phyloP scores from a whole-genome alignment of 192 early-diverging fungal species.

The Coemansia sp. region DNA sequence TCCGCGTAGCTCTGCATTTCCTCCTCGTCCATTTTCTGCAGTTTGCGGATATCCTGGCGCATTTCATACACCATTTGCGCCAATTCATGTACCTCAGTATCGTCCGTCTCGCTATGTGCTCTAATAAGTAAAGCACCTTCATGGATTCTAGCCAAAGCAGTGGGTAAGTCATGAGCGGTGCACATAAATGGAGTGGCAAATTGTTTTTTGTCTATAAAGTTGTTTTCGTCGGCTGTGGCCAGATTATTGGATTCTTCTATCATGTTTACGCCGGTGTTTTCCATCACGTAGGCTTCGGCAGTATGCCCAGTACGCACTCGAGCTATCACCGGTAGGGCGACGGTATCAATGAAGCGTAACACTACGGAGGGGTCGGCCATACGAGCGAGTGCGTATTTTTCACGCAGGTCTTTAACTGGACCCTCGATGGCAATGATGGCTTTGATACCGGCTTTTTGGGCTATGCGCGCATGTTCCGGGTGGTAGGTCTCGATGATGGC shows the following conservation, averaged over 20 bases:
- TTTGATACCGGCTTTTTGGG: neutral
- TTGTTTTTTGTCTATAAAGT: neutral
- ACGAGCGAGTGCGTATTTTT: neutral
- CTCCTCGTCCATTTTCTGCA: neutral
- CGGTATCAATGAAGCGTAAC: neutral
- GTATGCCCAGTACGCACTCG: neutral
- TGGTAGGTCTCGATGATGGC: neutral
- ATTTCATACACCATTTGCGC: neutral
- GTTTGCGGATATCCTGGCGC: neutral
- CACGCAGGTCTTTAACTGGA: neutral
- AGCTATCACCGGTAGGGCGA: neutral
- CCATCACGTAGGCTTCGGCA: conserved; percentile 1
- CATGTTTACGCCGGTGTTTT: neutral
- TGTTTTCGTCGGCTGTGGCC: neutral
- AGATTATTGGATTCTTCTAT: conserved; percentile 4
- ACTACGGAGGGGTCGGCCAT: conserved; percentile 4
- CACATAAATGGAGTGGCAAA: conserved; percentile 1
- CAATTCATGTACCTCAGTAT: neutral
- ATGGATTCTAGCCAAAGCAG: neutral
- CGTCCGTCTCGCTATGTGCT: neutral
- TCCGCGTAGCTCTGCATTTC: neutral
- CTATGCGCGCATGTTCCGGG: neutral
- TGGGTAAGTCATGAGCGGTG: neutral
- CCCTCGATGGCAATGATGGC: neutral
- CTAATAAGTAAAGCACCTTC: neutral